Evolutionary conservation across 305 asterid genomes (phyloP).

Genomic region (Rubia peregrina): DNA sequence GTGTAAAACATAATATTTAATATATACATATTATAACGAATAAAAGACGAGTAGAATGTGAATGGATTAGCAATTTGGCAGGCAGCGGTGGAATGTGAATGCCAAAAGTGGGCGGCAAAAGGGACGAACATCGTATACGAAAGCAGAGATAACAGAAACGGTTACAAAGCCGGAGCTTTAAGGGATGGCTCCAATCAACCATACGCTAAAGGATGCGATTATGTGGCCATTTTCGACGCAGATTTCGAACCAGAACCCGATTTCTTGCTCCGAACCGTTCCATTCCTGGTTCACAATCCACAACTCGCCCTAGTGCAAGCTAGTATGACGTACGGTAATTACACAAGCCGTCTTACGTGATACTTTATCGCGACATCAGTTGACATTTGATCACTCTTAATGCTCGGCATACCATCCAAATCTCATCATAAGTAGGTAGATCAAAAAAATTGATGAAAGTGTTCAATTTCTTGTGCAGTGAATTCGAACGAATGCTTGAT

Average conservation of each 20-base stretch:
- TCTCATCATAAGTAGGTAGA: too few species aligned
- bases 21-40: too few species aligned
- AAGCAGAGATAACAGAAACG: slow-evolving; percentile 63
- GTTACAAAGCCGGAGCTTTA: slow-evolving; percentile 91
- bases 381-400: too few species aligned
- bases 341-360: too few species aligned
- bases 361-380: too few species aligned
- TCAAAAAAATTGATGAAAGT: too few species aligned
- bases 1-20: too few species aligned
- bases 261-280: slow-evolving; percentile 60
- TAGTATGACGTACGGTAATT: slow-evolving; percentile 80
- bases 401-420: too few species aligned
- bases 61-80: slow-evolving; percentile 2
- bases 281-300: slow-evolving; percentile 68
- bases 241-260: slow-evolving; percentile 95
- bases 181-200: slow-evolving; percentile 57
- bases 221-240: slow-evolving; percentile 75
- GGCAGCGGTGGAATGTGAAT: slow-evolving; percentile 74
- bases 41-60: too few species aligned
- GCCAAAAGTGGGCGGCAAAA: slow-evolving; percentile 80
- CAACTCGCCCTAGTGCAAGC: slow-evolving; percentile 79
- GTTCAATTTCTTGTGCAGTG: slow-evolving; percentile 33
- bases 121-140: slow-evolving; percentile 80
- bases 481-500: slow-evolving; percentile 85
- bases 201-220: slow-evolving; percentile 63